Evolutionary conservation across 169 alveolate genomes (phyloP).

Genomic region (Cryptosporidium sp.): DNA sequence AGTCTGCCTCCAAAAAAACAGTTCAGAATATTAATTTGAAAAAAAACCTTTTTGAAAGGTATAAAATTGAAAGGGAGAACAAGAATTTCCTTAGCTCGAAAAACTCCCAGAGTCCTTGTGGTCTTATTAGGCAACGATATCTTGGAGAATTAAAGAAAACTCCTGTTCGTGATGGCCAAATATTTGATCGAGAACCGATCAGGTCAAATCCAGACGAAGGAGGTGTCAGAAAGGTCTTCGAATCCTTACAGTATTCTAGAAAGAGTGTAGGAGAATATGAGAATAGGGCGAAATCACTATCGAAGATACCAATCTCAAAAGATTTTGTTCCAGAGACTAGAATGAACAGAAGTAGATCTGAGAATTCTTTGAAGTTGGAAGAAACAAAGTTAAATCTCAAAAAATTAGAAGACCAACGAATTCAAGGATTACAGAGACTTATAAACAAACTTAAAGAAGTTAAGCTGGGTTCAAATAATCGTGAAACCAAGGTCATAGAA

Average conservation of each 20-base stretch:
- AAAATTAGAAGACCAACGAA: constrained; percentile 38
- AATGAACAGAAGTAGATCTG: not conserved
- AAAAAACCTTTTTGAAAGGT: not conserved
- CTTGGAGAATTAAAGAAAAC: not conserved
- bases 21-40: not conserved
- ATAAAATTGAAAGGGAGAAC: not conserved
- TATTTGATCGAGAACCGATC: not conserved
- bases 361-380: not conserved
- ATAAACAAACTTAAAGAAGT: constrained; percentile 20
- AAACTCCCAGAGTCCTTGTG: not conserved
- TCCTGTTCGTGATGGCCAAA: not conserved
- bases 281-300: not conserved
- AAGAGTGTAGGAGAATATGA: not conserved
- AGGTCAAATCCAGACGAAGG: not conserved
- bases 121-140: not conserved
- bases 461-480: constrained; percentile 14
- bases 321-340: not conserved
- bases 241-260: constrained; percentile 15
- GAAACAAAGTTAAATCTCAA: not conserved
- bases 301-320: not conserved
- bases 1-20: not conserved
- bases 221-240: constrained; percentile 4
- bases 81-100: not conserved
- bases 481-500: not conserved
- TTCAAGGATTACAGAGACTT: constrained; percentile 16